Conservation (phyloP, 495 filamentous ascomycete species). For the Aspergillus saccharolyticus region DNA sequence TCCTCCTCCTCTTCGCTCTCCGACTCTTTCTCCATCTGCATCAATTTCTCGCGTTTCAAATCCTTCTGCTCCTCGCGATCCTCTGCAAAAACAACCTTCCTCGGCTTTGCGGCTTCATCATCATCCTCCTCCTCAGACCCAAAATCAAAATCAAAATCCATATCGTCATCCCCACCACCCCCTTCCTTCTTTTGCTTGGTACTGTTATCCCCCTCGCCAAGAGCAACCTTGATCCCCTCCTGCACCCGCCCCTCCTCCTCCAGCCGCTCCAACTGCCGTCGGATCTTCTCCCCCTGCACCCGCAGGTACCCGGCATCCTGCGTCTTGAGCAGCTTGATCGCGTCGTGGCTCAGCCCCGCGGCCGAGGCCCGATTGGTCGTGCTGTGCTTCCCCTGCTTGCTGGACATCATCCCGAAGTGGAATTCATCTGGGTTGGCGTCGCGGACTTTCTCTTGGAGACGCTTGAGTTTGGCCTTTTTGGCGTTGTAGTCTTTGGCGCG, state of each 20-base stretch:
- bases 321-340: slow-evolving; percentile 86
- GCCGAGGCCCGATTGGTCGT: slow-evolving; percentile 43
- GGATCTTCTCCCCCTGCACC: slow-evolving; percentile 56
- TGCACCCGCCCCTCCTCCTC: slow-evolving; percentile 49
- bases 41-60: slow-evolving; percentile 21
- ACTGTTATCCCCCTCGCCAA: slow-evolving; percentile 25
- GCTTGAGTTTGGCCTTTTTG: slow-evolving; percentile 76
- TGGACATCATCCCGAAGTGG: slow-evolving; percentile 81
- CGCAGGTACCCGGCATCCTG: slow-evolving; percentile 89
- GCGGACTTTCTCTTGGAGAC: slow-evolving; percentile 72
- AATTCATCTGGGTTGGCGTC: slow-evolving; percentile 96
- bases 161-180: slow-evolving; percentile 27
- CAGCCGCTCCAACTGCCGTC: slow-evolving; percentile 54
- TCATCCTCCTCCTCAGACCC: slow-evolving; percentile 10
- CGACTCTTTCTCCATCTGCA: slow-evolving; percentile 14
- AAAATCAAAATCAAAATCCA: slow-evolving; percentile 28
- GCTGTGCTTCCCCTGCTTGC: slow-evolving; percentile 55
- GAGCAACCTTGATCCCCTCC: slow-evolving; percentile 28
- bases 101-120: slow-evolving; percentile 16
- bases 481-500: slow-evolving; percentile 82
- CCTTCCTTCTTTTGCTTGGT: slow-evolving; percentile 21
- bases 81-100: slow-evolving; percentile 56
- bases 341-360: slow-evolving; percentile 53
- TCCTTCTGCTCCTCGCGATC: slow-evolving; percentile 45
- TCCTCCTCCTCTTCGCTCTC: slow-evolving; percentile 27